A percentile compares a stretch with the other conserved stretches of the same genome.
phyloP scores from a whole-genome alignment of 169 alveolate species.

The Perkinsus olseni region DNA sequence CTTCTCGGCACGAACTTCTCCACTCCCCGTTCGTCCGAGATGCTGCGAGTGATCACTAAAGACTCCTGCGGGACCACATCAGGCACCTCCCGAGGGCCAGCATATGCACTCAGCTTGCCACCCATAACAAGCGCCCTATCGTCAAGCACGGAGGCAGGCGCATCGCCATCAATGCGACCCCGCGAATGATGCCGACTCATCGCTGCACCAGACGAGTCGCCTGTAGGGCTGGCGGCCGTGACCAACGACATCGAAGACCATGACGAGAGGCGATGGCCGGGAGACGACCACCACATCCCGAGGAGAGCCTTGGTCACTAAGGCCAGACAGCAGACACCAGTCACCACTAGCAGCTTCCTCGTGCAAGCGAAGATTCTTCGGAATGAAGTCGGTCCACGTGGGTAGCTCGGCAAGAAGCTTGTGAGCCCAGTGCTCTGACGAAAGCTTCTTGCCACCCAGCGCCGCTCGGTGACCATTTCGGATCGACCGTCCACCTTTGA shows the following conservation, averaged over 20 bases:
- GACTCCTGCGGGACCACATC: slow-evolving; percentile 13
- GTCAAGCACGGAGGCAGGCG: not conserved
- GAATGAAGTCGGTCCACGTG: not conserved
- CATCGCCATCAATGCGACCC: not conserved
- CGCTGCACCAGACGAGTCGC: slow-evolving; percentile 15
- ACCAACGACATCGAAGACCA: slow-evolving; percentile 26
- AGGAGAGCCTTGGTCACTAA: not conserved
- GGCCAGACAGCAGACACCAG: not conserved
- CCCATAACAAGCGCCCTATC: not conserved
- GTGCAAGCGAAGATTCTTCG: not conserved
- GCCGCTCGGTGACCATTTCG: not conserved
- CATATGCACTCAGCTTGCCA: not conserved
- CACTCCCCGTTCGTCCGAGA: slow-evolving; percentile 20
- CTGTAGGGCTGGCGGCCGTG: slow-evolving; percentile 28
- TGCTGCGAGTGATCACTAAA: slow-evolving; percentile 20
- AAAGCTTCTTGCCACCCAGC: not conserved
- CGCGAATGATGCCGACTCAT: not conserved
- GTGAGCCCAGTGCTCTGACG: not conserved
- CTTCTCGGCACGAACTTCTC: slow-evolving; percentile 27
- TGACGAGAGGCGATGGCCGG: slow-evolving; percentile 23
- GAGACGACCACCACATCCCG: slow-evolving; percentile 20
- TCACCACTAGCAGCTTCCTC: not conserved
- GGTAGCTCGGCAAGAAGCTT: not conserved
- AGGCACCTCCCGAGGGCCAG: not conserved
- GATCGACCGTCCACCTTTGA: not conserved